Conservation (phyloP, 257 asterid genomes). For the Solanum medicagineum region DNA sequence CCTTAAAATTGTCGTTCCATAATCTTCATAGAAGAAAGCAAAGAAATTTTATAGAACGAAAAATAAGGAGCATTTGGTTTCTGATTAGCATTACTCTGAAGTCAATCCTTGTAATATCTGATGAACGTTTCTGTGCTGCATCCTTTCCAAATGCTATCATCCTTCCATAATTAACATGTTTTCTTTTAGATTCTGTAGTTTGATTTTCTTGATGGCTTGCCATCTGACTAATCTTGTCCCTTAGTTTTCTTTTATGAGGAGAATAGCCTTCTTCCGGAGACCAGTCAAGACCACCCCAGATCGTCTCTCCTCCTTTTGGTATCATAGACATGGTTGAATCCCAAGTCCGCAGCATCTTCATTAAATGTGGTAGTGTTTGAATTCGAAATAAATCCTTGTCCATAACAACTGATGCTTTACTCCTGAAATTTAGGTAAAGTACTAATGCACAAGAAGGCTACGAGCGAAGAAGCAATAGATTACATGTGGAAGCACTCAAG, state of each 20-base stretch:
- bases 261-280: conserved; percentile 65
- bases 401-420: conserved; percentile 59
- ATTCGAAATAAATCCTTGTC: conserved; percentile 59
- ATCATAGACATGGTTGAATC: conserved; percentile 92
- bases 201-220: conserved; percentile 18
- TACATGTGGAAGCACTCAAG: not conserved
- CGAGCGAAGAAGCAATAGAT: not conserved
- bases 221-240: conserved; percentile 14
- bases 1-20: not conserved
- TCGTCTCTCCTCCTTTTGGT: conserved; percentile 86
- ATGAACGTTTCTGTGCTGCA: conserved; percentile 33
- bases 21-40: not conserved
- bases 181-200: conserved; percentile 17
- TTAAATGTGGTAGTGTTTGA: conserved; percentile 73
- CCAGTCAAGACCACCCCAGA: conserved; percentile 95
- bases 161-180: conserved; percentile 44
- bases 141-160: conserved; percentile 70
- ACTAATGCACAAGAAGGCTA: not conserved
- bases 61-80: not conserved
- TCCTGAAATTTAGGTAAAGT: conserved; percentile 20
- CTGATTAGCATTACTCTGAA: conserved; percentile 42
- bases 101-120: conserved; percentile 57
- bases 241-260: conserved; percentile 32
- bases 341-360: conserved; percentile 95
- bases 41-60: not conserved